Conservation (phyloP, 176 grass and related monocot genomes). For the Areca catechu region DNA sequence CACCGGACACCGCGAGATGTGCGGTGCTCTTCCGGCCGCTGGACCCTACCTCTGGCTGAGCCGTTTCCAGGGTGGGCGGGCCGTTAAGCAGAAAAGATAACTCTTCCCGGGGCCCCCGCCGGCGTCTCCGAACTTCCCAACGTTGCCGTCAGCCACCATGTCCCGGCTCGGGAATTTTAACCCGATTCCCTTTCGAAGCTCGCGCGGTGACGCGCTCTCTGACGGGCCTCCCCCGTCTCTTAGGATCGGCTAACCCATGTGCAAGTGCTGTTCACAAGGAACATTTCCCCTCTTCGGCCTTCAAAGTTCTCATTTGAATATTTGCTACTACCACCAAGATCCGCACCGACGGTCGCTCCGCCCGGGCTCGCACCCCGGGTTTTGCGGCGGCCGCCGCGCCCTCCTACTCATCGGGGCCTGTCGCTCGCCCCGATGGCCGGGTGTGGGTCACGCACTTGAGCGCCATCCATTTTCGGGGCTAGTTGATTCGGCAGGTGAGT, state of each 20-base stretch:
- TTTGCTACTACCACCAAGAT: slow-evolving; percentile 54
- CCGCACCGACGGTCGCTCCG: slow-evolving; percentile 38
- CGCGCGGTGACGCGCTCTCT: too few relatives aligned
- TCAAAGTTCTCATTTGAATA: slow-evolving; percentile 55
- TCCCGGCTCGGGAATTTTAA: too few relatives aligned
- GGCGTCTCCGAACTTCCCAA: slow-evolving; percentile 33
- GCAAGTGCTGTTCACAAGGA: slow-evolving; percentile 49
- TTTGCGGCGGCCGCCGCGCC: slow-evolving; percentile 29
- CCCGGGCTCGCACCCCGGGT: slow-evolving; percentile 30
- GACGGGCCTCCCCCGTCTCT: too few relatives aligned
- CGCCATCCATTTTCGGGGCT: too few relatives aligned
- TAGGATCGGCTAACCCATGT: too few relatives aligned
- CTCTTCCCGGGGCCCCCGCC: slow-evolving; percentile 36
- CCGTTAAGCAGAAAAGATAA: slow-evolving; percentile 48
- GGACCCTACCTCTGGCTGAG: slow-evolving; percentile 47
- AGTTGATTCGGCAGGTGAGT: too few relatives aligned
- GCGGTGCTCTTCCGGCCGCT: slow-evolving; percentile 50
- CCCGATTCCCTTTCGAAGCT: too few relatives aligned
- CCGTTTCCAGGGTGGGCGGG: slow-evolving; percentile 38
- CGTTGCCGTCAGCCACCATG: too few relatives aligned
- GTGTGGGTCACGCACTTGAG: too few relatives aligned
- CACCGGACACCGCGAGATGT: slow-evolving; percentile 51
- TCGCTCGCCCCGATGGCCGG: too few relatives aligned
- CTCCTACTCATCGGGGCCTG: too few relatives aligned
- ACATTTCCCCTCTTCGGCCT: slow-evolving; percentile 48